Evolutionary conservation across 1,139 yeast species (phyloP).

Genomic region (Kodamaea plutei): DNA sequence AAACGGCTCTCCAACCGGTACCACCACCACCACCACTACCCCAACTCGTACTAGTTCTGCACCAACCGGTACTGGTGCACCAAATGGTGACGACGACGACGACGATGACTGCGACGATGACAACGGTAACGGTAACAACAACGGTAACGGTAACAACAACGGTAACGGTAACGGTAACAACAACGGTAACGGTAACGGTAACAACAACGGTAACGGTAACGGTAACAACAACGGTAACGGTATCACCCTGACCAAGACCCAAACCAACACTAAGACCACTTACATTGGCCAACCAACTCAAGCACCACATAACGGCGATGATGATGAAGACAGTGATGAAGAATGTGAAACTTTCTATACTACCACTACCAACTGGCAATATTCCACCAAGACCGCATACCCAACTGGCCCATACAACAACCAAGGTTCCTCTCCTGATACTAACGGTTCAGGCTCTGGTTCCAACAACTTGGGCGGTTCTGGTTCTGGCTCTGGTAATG

Average conservation of each 20-base stretch:
- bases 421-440: not conserved
- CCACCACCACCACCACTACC: not conserved
- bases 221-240: slow-evolving; percentile 2
- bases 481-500: slow-evolving; percentile 9
- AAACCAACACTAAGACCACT: too few relatives aligned
- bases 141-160: not conserved
- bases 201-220: too few relatives aligned
- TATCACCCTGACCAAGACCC: too few relatives aligned
- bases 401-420: not conserved
- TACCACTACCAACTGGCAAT: not conserved
- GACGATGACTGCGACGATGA: slow-evolving; percentile 4
- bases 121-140: not conserved
- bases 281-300: too few relatives aligned
- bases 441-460: slow-evolving; percentile 3
- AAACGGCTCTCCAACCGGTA: not conserved
- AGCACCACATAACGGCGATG: slow-evolving; percentile 6
- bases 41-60: not conserved
- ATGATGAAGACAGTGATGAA: slow-evolving; percentile 1
- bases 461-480: slow-evolving; percentile 7
- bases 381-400: not conserved
- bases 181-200: not conserved
- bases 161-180: slow-evolving; percentile 1
- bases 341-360: not conserved
- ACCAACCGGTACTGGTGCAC: not conserved
- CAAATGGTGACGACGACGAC: not conserved